Conservation (phyloP, 345 rosid genomes). For the Eucalyptus regnans region DNA sequence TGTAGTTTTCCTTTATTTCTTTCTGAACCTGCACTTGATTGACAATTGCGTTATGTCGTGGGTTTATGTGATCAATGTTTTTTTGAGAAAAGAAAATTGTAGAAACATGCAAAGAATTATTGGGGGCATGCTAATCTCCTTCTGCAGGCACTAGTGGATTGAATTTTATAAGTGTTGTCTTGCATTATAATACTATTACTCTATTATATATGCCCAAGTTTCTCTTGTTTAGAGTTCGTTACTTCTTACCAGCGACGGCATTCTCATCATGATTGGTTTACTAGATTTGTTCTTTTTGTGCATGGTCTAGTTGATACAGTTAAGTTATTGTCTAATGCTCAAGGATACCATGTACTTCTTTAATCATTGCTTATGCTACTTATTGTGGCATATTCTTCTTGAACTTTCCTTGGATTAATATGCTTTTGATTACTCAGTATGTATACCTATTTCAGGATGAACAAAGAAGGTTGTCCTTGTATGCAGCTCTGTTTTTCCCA, state of each 20-base stretch:
- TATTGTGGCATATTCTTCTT: background rate
- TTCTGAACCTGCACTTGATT: background rate
- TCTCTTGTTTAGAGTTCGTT: background rate
- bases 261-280: background rate
- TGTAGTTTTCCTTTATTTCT: background rate
- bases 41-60: background rate
- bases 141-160: background rate
- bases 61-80: background rate
- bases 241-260: background rate
- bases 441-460: conserved; percentile 49
- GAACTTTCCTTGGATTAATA: background rate
- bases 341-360: background rate
- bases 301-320: background rate
- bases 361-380: background rate
- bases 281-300: background rate
- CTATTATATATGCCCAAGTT: background rate
- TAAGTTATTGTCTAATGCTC: background rate
- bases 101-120: background rate
- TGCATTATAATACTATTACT: background rate
- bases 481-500: conserved; percentile 84
- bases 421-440: background rate
- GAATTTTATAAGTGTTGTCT: background rate
- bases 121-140: background rate
- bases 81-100: background rate
- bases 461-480: conserved; percentile 58